These are phyloP conservation scores for Microdochium trichocladiopsis DNA, from an alignment of 2,329 filamentous ascomycete species.

Conservation along the genomic window DNA sequence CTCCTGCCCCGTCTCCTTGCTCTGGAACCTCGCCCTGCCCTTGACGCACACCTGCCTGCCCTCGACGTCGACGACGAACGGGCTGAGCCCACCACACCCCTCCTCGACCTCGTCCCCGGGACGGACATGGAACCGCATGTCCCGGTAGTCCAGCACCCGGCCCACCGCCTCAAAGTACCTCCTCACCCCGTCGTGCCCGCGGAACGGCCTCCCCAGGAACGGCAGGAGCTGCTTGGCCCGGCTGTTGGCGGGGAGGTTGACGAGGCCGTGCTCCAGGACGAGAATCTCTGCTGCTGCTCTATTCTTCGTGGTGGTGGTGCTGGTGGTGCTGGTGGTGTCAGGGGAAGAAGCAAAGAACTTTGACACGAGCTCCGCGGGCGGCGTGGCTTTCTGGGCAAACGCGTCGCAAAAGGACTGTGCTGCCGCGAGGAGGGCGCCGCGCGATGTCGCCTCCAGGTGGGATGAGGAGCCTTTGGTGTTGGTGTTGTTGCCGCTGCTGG, in stretches of 20 bases:
- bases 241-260: neutral
- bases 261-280: neutral
- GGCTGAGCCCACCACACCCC: neutral
- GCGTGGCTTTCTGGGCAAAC: neutral
- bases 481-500: neutral
- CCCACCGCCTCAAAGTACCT: neutral
- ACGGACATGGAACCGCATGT: neutral
- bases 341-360: neutral
- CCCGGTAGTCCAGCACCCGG: neutral
- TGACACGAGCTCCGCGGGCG: neutral
- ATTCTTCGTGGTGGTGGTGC: no score
- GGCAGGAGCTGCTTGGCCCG: neutral
- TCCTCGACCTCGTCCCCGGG: neutral
- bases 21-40: neutral
- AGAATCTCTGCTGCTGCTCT: neutral
- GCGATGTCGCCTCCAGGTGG: neutral
- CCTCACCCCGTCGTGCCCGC: neutral
- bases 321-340: no score
- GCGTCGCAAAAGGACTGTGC: neutral
- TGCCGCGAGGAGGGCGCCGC: neutral
- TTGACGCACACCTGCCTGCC: neutral
- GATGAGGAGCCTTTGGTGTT: no score
- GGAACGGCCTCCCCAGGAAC: neutral
- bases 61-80: neutral
- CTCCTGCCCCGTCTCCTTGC: neutral